Evolutionary conservation across 1,284 basidiomycete species (phyloP), one percentile per base, ranked within the genome.

Genomic region (Moesziomyces sp.): DNA sequence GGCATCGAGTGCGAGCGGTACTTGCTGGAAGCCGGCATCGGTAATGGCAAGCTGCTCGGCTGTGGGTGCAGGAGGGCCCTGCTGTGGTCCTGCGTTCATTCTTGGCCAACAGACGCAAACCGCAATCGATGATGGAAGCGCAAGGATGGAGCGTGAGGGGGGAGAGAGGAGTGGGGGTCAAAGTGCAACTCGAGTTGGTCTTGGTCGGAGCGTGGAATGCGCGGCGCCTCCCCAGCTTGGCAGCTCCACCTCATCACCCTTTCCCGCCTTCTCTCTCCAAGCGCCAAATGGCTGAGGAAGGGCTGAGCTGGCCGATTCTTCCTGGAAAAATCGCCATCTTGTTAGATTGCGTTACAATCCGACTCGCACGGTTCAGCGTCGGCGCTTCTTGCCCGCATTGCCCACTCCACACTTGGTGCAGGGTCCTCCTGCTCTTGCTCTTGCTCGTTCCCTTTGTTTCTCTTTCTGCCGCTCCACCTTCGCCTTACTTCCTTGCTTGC

Each of bases 41-140:
- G 76, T 69, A 28, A 81, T 67, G 34, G 79, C 79, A 35, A 77
- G 67, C 44, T 81, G 79, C 49, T 81, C 79, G 35, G 64, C 66
- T 7, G 79, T 80, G 2, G 78, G 79, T 3, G 71, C 57, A 4
- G 79, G 79, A 10, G 79, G 78, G 18, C 64, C 64, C 52, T 71
- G 74, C 54, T 72, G 64, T 38, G 63, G 58, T 51, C 58, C 55
- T 51, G 71, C 65, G 57, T 68, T 68, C 65, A 68, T 71, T 3
- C 2, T 55, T 38, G 56, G 56, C 30, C 24, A 26, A 7, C 24
- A 26, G 6, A 26, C 21, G 21, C 24, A 26, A 26, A 26, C 24
- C 24, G 24, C 24, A 26, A 26, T 26, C 24, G 24, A 26, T 26
- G 5, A 7, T 26, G 24, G 5, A 26, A 26, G 24, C 6, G 24